phyloP scores from a whole-genome alignment of 192 early-diverging fungal species.

The Mortierella claussenii region DNA sequence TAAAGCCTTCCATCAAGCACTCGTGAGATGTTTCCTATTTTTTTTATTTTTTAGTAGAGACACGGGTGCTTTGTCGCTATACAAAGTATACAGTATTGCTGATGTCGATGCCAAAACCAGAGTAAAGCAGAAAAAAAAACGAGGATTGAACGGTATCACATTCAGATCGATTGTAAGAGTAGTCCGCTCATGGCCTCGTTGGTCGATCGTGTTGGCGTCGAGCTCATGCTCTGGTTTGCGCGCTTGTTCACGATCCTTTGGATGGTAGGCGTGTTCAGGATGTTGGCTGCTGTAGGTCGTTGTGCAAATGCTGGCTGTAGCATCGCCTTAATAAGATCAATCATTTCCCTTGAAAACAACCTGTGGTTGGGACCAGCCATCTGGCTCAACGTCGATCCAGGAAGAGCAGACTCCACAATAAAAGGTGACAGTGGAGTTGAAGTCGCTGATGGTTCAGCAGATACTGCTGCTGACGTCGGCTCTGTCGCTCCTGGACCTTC shows the following conservation, averaged over 20 bases:
- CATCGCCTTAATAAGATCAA: slow-evolving; percentile 25
- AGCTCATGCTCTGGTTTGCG: slow-evolving; percentile 1
- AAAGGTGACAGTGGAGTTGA: background rate
- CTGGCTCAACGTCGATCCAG: background rate
- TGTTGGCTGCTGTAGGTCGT: slow-evolving; percentile 19
- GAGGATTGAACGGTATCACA: too few relatives aligned
- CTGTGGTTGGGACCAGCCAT: background rate
- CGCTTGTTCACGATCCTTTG: slow-evolving; percentile 10
- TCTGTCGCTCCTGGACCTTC: background rate
- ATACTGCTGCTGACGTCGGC: background rate
- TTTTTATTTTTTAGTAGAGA: too few relatives aligned
- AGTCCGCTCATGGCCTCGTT: slow-evolving; percentile 49
- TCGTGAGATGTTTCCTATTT: too few relatives aligned
- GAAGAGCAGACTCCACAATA: background rate
- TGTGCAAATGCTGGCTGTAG: slow-evolving; percentile 28
- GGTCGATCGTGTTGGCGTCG: background rate
- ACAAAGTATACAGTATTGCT: too few relatives aligned
- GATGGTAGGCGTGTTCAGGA: slow-evolving; percentile 8
- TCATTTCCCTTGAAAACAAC: slow-evolving; percentile 16
- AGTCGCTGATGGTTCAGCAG: background rate
- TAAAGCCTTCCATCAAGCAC: too few relatives aligned
- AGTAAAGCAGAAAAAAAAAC: too few relatives aligned
- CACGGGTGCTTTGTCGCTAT: too few relatives aligned
- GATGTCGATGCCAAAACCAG: too few relatives aligned
- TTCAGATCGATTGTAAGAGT: slow-evolving; percentile 40